Evolutionary conservation across 768 basidiomycete genomes (phyloP).

Genomic region (Tricholoma sp.): DNA sequence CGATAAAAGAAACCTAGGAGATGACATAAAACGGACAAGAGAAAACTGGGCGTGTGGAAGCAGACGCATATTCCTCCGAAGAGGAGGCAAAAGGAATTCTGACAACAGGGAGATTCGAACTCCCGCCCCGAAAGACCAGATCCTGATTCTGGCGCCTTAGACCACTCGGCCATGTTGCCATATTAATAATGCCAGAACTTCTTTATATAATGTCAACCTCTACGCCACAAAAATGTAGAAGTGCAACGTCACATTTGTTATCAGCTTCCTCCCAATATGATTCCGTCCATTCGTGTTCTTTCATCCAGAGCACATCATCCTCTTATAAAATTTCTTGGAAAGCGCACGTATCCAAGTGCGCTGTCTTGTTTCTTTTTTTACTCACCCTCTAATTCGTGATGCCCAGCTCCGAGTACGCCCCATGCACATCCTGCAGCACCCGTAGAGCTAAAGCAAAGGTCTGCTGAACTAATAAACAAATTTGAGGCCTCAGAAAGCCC

Average conservation of each 20-base stretch:
- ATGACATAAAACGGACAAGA: too few relatives aligned
- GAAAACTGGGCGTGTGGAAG: too few relatives aligned
- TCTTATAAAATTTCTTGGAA: slow-evolving; percentile 61
- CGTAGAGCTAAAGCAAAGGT: slow-evolving; percentile 48
- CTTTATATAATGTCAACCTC: background rate
- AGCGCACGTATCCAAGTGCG: slow-evolving; percentile 44
- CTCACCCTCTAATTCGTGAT: slow-evolving; percentile 1
- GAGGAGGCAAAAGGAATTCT: background rate
- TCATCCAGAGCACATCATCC: slow-evolving; percentile 47
- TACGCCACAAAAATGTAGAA: too few relatives aligned
- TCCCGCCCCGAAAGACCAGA: slow-evolving; percentile 15
- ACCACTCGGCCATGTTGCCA: slow-evolving; percentile 47
- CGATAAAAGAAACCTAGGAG: too few relatives aligned
- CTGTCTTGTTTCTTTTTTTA: background rate
- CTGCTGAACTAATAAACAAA: slow-evolving; percentile 39
- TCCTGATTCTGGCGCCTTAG: slow-evolving; percentile 52
- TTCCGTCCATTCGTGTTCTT: slow-evolving; percentile 28
- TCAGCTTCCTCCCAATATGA: slow-evolving; percentile 16
- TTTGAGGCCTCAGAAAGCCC: slow-evolving; percentile 20
- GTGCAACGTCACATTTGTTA: too few relatives aligned
- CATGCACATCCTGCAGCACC: slow-evolving; percentile 67
- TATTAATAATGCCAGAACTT: background rate
- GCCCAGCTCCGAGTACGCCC: slow-evolving; percentile 30
- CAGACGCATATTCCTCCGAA: background rate
- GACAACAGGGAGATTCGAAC: slow-evolving; percentile 17